Percentiles rank a stretch among this genome's conserved stretches.
Conservation (phyloP, 1,284 basidiomycete genomes). For the Porodaedalea pini region DNA sequence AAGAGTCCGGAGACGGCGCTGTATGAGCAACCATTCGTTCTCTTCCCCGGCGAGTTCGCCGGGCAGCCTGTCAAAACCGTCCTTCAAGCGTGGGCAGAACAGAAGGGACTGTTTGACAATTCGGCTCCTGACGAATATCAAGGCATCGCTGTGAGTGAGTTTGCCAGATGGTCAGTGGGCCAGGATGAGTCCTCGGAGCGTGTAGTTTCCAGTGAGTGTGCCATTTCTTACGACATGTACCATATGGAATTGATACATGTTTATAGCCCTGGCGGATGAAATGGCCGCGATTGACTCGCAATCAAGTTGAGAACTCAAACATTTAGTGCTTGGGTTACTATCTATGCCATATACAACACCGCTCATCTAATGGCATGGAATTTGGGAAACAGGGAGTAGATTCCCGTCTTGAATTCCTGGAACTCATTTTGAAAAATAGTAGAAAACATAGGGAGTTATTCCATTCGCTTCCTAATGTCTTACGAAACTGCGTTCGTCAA, state of each 20-base stretch:
- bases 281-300: neutral
- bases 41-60: constrained; percentile 52
- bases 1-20: constrained; percentile 58
- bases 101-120: constrained; percentile 45
- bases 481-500: too few species aligned
- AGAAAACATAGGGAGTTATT: too few species aligned
- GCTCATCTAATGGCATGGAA: constrained; percentile 4
- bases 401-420: neutral
- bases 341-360: neutral
- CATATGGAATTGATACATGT: neutral
- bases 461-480: too few species aligned
- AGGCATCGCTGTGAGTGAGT: constrained; percentile 58
- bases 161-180: constrained; percentile 66
- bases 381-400: too few species aligned
- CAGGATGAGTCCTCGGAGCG: constrained; percentile 8
- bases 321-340: neutral
- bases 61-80: constrained; percentile 60
- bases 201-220: constrained; percentile 7
- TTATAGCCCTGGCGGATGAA: constrained; percentile 12
- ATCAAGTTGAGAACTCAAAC: neutral
- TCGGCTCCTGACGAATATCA: constrained; percentile 34
- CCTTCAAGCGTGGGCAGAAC: constrained; percentile 63
- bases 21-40: constrained; percentile 82
- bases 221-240: neutral
- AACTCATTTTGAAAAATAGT: neutral